phyloP scores from a whole-genome alignment of 2,329 filamentous ascomycete genomes.

The Xylaria hypoxylon region DNA sequence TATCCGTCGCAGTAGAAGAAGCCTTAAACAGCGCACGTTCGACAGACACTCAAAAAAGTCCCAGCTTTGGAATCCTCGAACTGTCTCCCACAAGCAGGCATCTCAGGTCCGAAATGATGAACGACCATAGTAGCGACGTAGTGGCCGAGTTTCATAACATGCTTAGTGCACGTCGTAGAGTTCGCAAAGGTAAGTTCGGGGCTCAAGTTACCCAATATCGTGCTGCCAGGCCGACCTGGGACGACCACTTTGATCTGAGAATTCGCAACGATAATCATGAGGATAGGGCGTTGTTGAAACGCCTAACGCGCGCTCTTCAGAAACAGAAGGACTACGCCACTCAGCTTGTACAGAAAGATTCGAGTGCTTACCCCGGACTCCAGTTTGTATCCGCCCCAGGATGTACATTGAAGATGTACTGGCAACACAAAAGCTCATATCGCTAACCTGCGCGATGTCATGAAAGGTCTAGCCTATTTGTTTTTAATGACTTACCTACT shows the following conservation, averaged over 20 bases:
- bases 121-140: constrained; percentile 16
- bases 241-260: background rate
- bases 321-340: constrained; percentile 36
- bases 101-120: constrained; percentile 14
- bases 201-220: constrained; percentile 18
- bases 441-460: background rate
- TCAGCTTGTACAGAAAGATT: constrained; percentile 21
- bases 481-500: background rate
- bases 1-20: constrained; percentile 8
- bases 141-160: constrained; percentile 38
- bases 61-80: constrained; percentile 19
- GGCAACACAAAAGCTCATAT: constrained; percentile 36
- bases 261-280: background rate
- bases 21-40: constrained; percentile 33
- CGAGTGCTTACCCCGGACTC: constrained; percentile 19
- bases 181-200: constrained; percentile 38
- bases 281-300: constrained; percentile 19
- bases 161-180: constrained; percentile 36
- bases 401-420: constrained; percentile 31
- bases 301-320: constrained; percentile 28
- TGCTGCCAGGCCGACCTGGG: constrained; percentile 25
- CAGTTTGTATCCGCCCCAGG: constrained; percentile 14
- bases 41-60: constrained; percentile 31
- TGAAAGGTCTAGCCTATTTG: background rate
- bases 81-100: constrained; percentile 32